Base-by-base conservation (phyloP, 129 eudicot genomes). In the Heracleum sosnowskyi region DNA sequence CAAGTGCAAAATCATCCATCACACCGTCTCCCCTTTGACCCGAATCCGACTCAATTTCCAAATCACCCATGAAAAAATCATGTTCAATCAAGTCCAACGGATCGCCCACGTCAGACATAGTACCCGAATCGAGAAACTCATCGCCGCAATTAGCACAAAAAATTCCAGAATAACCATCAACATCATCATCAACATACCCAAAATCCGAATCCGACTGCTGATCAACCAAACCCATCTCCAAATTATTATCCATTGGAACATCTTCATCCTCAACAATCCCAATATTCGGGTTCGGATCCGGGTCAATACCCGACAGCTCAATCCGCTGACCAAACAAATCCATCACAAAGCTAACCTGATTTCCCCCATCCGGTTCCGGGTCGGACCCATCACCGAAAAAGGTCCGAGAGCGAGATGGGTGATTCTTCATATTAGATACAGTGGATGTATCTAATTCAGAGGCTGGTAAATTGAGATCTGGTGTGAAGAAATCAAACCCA, bases 291-390 rank as follows among this genome's bases (percentile, higher is more conserved):
- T 84, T 78, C 64, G 69, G 34, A 15, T 53, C 76, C 24, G 39
- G 9, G 17, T 76, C 69, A 20, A 6, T 2, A 51, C 62, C 62
- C 26, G 91, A 85, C 46, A 81, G 89, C 29, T 87, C 91, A 47
- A 87, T 87, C 35, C 86, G 85, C 33, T 87, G 88, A 71, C 81
- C 81, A 40, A 87, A 79, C 80, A 86, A 70, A 40, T 90, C 85
- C 81, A 83, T 78, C 28, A 79, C 80, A 63, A 78, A 87, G 76
- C 62, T 87, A 33, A 83, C 77, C 77, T 85, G 91, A 80, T 55
- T 89, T 18, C 73, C 76, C 39, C 81, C 84, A 29, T 80, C 79
- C 36, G 68, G 62, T 5, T 51, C 62, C 62, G 62, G 62, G 62
- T 51, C 62, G 62, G 62, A 20, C 24, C 62, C 62, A 51, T 4